Base-by-base conservation (phyloP, 177 flowering plant genomes). In the Telopea speciosissima region DNA sequence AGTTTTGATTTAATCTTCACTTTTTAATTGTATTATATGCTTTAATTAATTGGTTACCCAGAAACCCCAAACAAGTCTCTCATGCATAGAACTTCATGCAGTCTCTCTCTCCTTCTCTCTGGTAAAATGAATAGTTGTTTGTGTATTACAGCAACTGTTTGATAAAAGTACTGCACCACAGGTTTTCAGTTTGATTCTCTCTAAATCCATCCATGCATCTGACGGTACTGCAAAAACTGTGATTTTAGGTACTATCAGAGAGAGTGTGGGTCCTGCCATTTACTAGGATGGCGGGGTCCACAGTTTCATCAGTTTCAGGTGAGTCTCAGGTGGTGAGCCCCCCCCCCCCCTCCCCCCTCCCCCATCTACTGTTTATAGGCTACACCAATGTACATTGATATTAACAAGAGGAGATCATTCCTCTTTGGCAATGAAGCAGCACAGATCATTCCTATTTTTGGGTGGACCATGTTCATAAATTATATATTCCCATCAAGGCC, bases 371-470 rank as follows among this genome's bases (percentile, higher is more conserved):
- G n/a, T n/a, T 68, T 28, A 80, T 84, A 80, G 79, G 79, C 81
- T 79, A 66, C 75, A 79, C 86, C 84, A 82, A 78, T 82, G 7
- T 36, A 36, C 40, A 36, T 36, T 36, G 40, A 84, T 82, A 75
- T 66, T 81, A 79, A 83, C 88, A 86, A 84, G 81, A 84, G 82
- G 40, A 83, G 80, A 83, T 81, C 84, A 81, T 85, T 85, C 86
- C 74, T 83, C 40, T 62, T 36, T 68, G 68, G 72, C 65, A 68
- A 22, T 52, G 54, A 1, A 36, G 40, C 14, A 36, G 40, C 14
- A 49, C 68, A 63, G 66, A n/a, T n/a, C n/a, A n/a, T n/a, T n/a
- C n/a, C n/a, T 11, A n/a, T n/a, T 5, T 36, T 8, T 23, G 2
- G 26, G 13, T 24, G 14, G 63, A 12, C 19, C 65, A 24, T 33